Evolutionary conservation across 192 early-diverging fungal species (phyloP).

Genomic region (Backusella mclennaniae): DNA sequence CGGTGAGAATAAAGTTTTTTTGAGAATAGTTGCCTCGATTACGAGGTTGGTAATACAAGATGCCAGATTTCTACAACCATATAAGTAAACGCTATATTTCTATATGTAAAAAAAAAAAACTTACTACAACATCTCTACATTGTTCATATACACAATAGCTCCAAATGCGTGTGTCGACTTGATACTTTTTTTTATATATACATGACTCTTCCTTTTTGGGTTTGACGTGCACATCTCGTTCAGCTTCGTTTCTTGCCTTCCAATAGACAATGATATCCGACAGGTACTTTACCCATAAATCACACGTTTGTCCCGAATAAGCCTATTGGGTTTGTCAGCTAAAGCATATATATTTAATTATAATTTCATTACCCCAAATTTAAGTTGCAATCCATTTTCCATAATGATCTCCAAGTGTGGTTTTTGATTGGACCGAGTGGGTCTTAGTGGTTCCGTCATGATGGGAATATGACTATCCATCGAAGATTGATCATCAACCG

Average conservation of each 20-base stretch:
- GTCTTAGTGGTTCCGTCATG: neutral
- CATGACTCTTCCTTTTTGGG: neutral
- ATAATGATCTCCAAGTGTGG: slow-evolving; percentile 24
- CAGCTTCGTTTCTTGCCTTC: slow-evolving; percentile 28
- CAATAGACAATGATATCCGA: slow-evolving; percentile 17
- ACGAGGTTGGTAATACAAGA: slow-evolving; percentile 23
- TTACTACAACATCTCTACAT: slow-evolving; percentile 33
- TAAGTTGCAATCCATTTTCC: slow-evolving; percentile 27
- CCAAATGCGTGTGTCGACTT: slow-evolving; percentile 31
- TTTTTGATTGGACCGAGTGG: neutral
- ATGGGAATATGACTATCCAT: neutral
- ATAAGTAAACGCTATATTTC: neutral
- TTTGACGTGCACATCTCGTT: slow-evolving; percentile 15
- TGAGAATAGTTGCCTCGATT: slow-evolving; percentile 24
- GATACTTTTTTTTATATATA: slow-evolving; percentile 1
- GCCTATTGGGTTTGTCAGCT: neutral
- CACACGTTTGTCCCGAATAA: slow-evolving; percentile 13
- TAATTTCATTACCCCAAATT: slow-evolving; percentile 3
- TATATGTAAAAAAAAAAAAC: neutral
- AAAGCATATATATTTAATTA: too few relatives aligned
- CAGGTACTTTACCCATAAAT: slow-evolving; percentile 29
- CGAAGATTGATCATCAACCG: neutral
- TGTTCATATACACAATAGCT: slow-evolving; percentile 22
- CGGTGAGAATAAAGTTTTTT: slow-evolving; percentile 20
- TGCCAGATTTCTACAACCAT: slow-evolving; percentile 27